Percentiles rank a stretch among this genome's conserved stretches.
Evolutionary conservation across 2,329 filamentous ascomycete genomes (phyloP).

Genomic region (Volutella citrinella): DNA sequence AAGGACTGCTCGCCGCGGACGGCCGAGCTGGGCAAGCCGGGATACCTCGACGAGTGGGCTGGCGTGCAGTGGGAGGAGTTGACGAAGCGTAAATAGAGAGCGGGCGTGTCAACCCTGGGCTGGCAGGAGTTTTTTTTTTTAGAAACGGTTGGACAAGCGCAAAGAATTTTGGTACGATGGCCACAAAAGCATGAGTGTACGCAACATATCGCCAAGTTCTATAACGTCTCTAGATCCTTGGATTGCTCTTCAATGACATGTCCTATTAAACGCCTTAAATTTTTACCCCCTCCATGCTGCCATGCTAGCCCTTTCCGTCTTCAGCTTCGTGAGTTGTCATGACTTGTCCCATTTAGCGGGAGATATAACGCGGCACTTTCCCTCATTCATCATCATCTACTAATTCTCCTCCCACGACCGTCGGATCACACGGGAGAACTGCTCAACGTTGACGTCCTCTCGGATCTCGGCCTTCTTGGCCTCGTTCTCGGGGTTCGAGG

Average conservation of each 20-base stretch:
- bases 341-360: slow-evolving; percentile 23
- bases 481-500: slow-evolving; percentile 95
- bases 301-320: slow-evolving; percentile 26
- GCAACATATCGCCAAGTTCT: slow-evolving; percentile 27
- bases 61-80: slow-evolving; percentile 97
- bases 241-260: slow-evolving; percentile 35
- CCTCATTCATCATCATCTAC: slow-evolving; percentile 21
- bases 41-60: slow-evolving; percentile 93
- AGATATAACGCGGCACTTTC: slow-evolving; percentile 18
- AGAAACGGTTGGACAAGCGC: slow-evolving; percentile 3
- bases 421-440: slow-evolving; percentile 76
- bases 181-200: slow-evolving; percentile 12
- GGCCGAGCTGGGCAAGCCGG: slow-evolving; percentile 59
- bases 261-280: slow-evolving; percentile 36
- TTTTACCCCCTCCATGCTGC: slow-evolving; percentile 30
- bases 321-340: slow-evolving; percentile 29
- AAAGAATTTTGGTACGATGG: slow-evolving; percentile 3
- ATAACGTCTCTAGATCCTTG: slow-evolving; percentile 28
- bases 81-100: slow-evolving; percentile 32
- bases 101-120: too few species aligned
- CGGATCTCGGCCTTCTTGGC: slow-evolving; percentile 92
- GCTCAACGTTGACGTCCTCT: slow-evolving; percentile 90
- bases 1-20: slow-evolving; percentile 68
- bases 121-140: slow-evolving; percentile 29
- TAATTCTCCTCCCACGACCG: slow-evolving; percentile 75